Evolutionary conservation across 2,329 filamentous ascomycete species (phyloP).

Genomic region (Cladorrhinum sp.): DNA sequence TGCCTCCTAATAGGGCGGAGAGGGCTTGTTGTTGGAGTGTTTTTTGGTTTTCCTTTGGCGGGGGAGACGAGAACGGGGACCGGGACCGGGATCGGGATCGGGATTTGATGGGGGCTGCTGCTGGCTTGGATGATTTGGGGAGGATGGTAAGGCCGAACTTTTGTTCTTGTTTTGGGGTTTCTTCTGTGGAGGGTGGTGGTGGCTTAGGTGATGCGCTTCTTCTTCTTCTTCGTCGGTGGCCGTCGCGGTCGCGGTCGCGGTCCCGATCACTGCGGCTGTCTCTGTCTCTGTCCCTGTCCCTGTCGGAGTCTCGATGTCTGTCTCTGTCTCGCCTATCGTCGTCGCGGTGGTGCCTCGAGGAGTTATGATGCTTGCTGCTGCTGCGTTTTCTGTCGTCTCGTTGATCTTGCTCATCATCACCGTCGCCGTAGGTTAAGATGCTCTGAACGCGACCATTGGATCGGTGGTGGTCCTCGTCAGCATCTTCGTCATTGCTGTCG

Average conservation of each 20-base stretch:
- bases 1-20: slow-evolving; percentile 64
- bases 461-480: slow-evolving; percentile 3
- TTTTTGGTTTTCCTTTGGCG: slow-evolving; percentile 25
- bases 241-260: neutral
- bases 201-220: neutral
- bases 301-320: neutral
- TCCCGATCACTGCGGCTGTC: neutral
- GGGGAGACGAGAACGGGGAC: neutral
- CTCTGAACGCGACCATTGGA: slow-evolving; percentile 38
- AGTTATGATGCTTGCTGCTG: neutral
- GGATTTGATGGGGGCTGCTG: neutral
- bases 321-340: neutral
- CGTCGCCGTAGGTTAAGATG: slow-evolving; percentile 37
- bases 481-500: slow-evolving; percentile 27
- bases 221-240: neutral
- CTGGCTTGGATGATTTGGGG: slow-evolving; percentile 23
- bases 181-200: neutral
- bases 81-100: neutral
- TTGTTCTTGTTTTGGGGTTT: slow-evolving; percentile 38
- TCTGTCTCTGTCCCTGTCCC: neutral
- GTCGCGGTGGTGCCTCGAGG: slow-evolving; percentile 1
- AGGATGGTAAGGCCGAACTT: slow-evolving; percentile 51
- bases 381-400: neutral
- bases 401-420: slow-evolving; percentile 11
- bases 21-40: slow-evolving; percentile 56